Conservation (phyloP, 352 stramenopile species). For the Globisporangium camurandrum region DNA sequence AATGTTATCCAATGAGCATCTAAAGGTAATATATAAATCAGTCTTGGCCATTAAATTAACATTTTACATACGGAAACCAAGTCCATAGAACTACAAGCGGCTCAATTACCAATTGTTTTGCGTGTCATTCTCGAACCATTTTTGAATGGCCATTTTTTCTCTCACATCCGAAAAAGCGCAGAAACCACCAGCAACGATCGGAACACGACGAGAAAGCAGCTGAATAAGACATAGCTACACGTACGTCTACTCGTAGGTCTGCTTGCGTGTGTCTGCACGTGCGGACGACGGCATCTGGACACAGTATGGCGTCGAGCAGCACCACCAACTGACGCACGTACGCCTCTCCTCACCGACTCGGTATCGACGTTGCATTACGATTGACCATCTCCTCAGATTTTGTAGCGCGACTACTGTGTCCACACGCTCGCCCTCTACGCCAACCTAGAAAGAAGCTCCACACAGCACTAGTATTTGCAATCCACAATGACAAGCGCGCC, state of each 20-base stretch:
- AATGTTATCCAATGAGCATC: background rate
- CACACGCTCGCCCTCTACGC: background rate
- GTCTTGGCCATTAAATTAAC: too few species aligned
- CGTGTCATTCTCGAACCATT: too few species aligned
- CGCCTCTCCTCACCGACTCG: too few species aligned
- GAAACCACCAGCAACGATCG: conserved; percentile 20
- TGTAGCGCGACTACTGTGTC: background rate
- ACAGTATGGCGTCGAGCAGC: background rate
- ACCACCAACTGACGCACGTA: background rate
- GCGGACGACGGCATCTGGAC: background rate
- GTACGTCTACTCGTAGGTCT: background rate
- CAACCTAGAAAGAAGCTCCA: background rate
- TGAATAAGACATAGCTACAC: conserved; percentile 22
- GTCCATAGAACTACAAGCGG: too few species aligned
- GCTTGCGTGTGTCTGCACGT: background rate
- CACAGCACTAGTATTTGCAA: too few species aligned
- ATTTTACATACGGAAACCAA: too few species aligned
- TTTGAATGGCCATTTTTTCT: too few species aligned
- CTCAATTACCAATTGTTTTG: too few species aligned
- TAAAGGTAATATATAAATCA: too few species aligned
- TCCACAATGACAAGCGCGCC: background rate
- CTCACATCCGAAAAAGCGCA: conserved; percentile 33
- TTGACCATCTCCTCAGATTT: background rate
- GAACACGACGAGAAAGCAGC: conserved; percentile 11
- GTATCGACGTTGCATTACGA: background rate